A percentile compares a stretch with the other conserved stretches of the same genome.
phyloP scores from a whole-genome alignment of 2,329 filamentous ascomycete genomes.

The Kalaharituber pfeilii region DNA sequence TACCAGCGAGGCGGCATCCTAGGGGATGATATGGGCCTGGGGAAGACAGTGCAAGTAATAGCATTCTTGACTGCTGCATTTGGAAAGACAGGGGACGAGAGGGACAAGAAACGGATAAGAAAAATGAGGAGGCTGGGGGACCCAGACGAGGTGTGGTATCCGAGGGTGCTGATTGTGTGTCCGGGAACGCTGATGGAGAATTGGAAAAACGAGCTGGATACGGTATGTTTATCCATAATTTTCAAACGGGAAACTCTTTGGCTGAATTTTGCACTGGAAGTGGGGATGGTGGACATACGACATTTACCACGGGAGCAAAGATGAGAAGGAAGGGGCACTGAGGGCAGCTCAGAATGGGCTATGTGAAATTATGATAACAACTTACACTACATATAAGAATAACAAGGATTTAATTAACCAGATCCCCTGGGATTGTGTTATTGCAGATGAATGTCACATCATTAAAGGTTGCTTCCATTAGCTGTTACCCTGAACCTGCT shows the following conservation, averaged over 20 bases:
- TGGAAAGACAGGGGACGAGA: constrained; percentile 78
- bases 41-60: constrained; percentile 92
- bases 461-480: constrained; percentile 40
- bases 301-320: constrained; percentile 50
- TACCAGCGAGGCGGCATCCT: constrained; percentile 81
- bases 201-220: constrained; percentile 68
- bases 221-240: constrained; percentile 24
- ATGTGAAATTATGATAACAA: constrained; percentile 83
- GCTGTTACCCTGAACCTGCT: not conserved
- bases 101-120: constrained; percentile 72
- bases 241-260: not conserved
- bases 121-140: constrained; percentile 48
- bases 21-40: constrained; percentile 93
- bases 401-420: constrained; percentile 58
- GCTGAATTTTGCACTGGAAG: not conserved
- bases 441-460: constrained; percentile 84
- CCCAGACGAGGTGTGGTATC: constrained; percentile 52
- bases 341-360: constrained; percentile 56
- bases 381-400: constrained; percentile 78
- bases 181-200: constrained; percentile 78
- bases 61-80: constrained; percentile 83
- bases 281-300: constrained; percentile 97
- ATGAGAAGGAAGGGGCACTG: constrained; percentile 49
- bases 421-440: constrained; percentile 79
- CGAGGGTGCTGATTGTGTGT: constrained; percentile 68